Base-by-base conservation (phyloP, 1,139 yeast genomes). In the Debaryomyces fabryi region DNA sequence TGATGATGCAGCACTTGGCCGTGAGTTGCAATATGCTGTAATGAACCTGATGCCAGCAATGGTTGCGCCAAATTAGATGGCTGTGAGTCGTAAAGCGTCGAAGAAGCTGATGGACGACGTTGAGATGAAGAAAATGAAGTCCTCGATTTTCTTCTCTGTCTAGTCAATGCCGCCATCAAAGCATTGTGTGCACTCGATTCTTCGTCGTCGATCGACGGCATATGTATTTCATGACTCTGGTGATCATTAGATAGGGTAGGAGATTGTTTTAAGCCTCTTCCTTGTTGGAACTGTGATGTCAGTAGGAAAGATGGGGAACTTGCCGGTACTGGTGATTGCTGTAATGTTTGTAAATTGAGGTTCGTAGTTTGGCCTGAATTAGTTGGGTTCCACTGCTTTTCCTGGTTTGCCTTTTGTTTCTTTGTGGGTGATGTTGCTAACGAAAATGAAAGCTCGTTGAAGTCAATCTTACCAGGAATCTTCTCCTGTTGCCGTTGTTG, bases 171-270 rank as follows among this genome's bases (percentile, higher is more conserved):
- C 1, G 78, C 78, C 54, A 72, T 59, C 41, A 75, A 62, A 3
- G 79, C 80, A 52, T 66, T 67, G 49, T 74, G 79, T 6, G 79
- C 79, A 55, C 76, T 72, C 13, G 71, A 58, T 50, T 72, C 78
- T 51, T 71, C 77, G 44, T 72, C 73, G 10, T 64, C 59, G 2
- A 72, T 74, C 3, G 50, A 40, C 15, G 53, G 49, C 48, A 56
- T 23, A 24, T 33, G 36, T 7, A 57, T 51, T 18, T 49, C 43
- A 34, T 55, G 47, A 13, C 50, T 56, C 29, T 34, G 44, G 33
- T 13, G 18, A 13, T 30, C 35, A 15, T 40, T 44, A 4, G 42
- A 46, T 3, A 51, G 21, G 6, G 57, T 50, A 3, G 72, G 72
- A 1, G 72, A 65, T 42, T 55, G 60, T 42, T 63, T 60, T 30